phyloP scores from a whole-genome alignment of 2,329 filamentous ascomycete species.

The Aspergillus sp. region DNA sequence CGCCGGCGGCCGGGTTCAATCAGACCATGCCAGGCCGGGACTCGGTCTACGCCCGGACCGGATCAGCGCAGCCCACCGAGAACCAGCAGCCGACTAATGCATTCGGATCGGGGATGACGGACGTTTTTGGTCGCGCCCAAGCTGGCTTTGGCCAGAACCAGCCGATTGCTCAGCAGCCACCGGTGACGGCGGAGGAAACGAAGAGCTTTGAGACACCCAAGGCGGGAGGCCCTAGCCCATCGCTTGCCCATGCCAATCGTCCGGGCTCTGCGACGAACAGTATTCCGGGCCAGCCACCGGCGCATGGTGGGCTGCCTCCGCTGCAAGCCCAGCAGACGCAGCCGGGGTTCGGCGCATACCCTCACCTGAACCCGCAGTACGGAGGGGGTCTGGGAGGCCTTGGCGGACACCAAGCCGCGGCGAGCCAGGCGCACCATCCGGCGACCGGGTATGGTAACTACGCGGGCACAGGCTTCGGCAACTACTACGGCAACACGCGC shows the following conservation, averaged over 20 bases:
- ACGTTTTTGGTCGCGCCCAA: slow-evolving; percentile 51
- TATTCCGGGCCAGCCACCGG: slow-evolving; percentile 41
- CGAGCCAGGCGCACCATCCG: slow-evolving; percentile 32
- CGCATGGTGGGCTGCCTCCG: slow-evolving; percentile 44
- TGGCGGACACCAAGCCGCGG: slow-evolving; percentile 33
- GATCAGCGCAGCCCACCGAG: slow-evolving; percentile 48
- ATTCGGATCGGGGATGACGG: slow-evolving; percentile 44
- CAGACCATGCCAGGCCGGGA: slow-evolving; percentile 41
- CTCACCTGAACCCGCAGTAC: slow-evolving; percentile 46
- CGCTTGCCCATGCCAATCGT: slow-evolving; percentile 52
- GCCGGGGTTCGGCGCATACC: slow-evolving; percentile 49
- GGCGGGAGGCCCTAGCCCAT: slow-evolving; percentile 50
- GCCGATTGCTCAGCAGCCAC: slow-evolving; percentile 41
- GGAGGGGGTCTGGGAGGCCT: slow-evolving; percentile 37
- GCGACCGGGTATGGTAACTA: slow-evolving; percentile 35
- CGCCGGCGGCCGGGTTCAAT: slow-evolving; percentile 46
- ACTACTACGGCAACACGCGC: slow-evolving; percentile 36
- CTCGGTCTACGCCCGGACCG: slow-evolving; percentile 51
- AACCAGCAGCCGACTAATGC: slow-evolving; percentile 43
- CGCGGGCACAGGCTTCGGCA: slow-evolving; percentile 32
- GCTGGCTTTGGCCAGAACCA: slow-evolving; percentile 50
- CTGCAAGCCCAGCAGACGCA: slow-evolving; percentile 46
- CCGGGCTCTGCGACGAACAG: slow-evolving; percentile 56
- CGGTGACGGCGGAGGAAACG: slow-evolving; percentile 43
- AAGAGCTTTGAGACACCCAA: slow-evolving; percentile 52